A percentile compares a stretch with the other conserved stretches of the same genome.
These are phyloP conservation scores for Phytopythium montanum DNA, from an alignment of 352 stramenopile genomes.

Conservation along the genomic window DNA sequence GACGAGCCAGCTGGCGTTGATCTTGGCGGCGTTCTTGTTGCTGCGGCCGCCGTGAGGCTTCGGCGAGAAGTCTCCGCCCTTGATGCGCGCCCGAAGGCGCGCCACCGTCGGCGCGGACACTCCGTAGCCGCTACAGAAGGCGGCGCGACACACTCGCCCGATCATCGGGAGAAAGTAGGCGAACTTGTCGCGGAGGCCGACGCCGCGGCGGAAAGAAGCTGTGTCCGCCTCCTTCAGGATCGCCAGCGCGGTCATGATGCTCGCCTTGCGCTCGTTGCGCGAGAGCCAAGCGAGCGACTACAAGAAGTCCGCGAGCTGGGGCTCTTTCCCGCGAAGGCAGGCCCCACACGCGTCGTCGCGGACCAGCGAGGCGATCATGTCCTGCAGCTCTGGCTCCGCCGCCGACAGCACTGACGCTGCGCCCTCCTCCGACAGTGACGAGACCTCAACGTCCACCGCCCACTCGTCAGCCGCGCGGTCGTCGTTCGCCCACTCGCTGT, in stretches of 20 bases:
- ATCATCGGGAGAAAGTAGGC: not conserved
- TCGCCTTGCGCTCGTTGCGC: not conserved
- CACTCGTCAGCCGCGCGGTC: too few species aligned
- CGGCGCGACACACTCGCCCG: not conserved
- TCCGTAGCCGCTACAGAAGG: not conserved
- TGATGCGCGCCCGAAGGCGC: not conserved
- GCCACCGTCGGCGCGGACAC: not conserved
- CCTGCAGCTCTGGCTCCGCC: too few species aligned
- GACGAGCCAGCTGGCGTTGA: conserved; percentile 5
- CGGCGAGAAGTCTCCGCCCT: not conserved
- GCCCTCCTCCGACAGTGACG: too few species aligned
- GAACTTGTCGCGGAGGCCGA: not conserved
- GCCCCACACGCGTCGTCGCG: not conserved
- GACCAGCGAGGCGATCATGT: not conserved
- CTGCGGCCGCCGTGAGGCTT: not conserved
- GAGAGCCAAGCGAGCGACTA: not conserved
- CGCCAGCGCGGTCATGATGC: not conserved
- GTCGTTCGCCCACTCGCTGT: too few species aligned
- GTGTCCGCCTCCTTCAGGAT: not conserved
- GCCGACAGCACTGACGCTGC: too few species aligned
- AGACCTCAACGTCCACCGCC: too few species aligned
- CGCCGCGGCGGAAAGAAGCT: not conserved
- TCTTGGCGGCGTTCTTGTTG: conserved; percentile 1
- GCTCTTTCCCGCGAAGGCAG: not conserved
- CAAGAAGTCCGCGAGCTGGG: not conserved